Base-by-base conservation (phyloP, 305 asterid species). In the Fraxinus dipetala region DNA sequence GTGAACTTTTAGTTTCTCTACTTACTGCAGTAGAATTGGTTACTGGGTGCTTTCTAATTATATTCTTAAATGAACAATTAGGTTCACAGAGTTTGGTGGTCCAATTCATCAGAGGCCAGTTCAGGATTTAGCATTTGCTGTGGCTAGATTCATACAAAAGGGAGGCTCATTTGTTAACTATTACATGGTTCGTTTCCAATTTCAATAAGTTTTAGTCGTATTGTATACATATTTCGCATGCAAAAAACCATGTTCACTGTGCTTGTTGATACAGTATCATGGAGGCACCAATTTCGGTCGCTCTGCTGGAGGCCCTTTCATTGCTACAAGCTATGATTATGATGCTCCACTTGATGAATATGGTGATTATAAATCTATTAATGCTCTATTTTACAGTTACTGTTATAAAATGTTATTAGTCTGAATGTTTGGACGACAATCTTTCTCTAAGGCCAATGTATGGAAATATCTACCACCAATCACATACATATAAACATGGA, bases 281-380 rank as follows among this genome's bases (percentile, higher is more conserved):
- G 98, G 98, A 45, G 98, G 98, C 81, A 94, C 98, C 54, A 93
- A 94, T 76, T 94, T 94, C 78, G 98, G 98, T 54, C 95, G 98
- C 81, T 73, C 97, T 3, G 97, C 98, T 72, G 98, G 98, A 40
- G 98, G 98, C 61, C 98, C 98, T 72, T 94, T 94, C 89, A 85
- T 94, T 81, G 88, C 97, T 3, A 94, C 98, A 75, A 94, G 98
- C 91, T 94, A 94, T 22, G 98, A 93, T 85, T 94, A 93, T 83
- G 97, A 94, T 87, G 98, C 98, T 84, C 98, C 98, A 30, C 90
- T 94, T 65, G 99, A 96, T 72, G 99, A 96, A 89, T 94, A 94
- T 79, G 99, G 99, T 94, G 90, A 84, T 86, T 43, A 81, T 34
- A 65, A 72, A 36, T 43, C 45, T n/a, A 3, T 31, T 54, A 40